Conservation (phyloP, 2,329 filamentous ascomycete genomes). For the Capronia americana region DNA sequence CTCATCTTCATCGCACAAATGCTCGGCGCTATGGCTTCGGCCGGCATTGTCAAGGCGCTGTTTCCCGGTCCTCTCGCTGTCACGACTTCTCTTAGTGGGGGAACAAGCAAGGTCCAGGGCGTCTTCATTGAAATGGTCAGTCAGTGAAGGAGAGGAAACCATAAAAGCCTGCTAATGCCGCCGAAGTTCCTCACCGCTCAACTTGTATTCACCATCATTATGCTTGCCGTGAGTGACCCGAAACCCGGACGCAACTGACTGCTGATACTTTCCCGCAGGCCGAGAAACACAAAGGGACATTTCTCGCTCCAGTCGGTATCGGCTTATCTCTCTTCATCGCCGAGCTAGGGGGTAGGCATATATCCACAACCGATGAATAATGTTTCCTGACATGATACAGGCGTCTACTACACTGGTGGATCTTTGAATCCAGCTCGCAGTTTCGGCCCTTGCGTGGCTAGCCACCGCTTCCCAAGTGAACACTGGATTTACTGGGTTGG, state of each 20-base stretch:
- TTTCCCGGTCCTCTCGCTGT: slow-evolving; percentile 65
- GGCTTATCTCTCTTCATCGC: slow-evolving; percentile 72
- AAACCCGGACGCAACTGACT: not conserved
- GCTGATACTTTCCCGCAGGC: slow-evolving; percentile 20
- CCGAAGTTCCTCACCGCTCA: slow-evolving; percentile 64
- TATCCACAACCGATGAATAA: not conserved
- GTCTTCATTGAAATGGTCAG: slow-evolving; percentile 67
- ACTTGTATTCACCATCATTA: slow-evolving; percentile 69
- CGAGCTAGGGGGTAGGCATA: slow-evolving; percentile 53
- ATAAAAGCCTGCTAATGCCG: not conserved
- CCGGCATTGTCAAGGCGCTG: slow-evolving; percentile 63
- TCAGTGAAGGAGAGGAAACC: not conserved
- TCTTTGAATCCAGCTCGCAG: slow-evolving; percentile 58
- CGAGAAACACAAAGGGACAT: slow-evolving; percentile 76
- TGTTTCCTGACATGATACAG: slow-evolving; percentile 38
- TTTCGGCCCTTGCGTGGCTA: slow-evolving; percentile 56
- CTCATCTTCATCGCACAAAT: slow-evolving; percentile 65
- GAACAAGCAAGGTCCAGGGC: slow-evolving; percentile 62
- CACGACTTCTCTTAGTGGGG: slow-evolving; percentile 61
- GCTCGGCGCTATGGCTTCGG: slow-evolving; percentile 64
- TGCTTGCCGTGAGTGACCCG: slow-evolving; percentile 62
- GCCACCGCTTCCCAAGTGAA: slow-evolving; percentile 49
- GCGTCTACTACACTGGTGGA: slow-evolving; percentile 57
- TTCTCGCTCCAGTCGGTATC: slow-evolving; percentile 73
- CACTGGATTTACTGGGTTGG: slow-evolving; percentile 61